These are phyloP conservation scores for Artemisia argyi DNA, from an alignment of 129 eudicot genomes.

Conservation along the genomic window DNA sequence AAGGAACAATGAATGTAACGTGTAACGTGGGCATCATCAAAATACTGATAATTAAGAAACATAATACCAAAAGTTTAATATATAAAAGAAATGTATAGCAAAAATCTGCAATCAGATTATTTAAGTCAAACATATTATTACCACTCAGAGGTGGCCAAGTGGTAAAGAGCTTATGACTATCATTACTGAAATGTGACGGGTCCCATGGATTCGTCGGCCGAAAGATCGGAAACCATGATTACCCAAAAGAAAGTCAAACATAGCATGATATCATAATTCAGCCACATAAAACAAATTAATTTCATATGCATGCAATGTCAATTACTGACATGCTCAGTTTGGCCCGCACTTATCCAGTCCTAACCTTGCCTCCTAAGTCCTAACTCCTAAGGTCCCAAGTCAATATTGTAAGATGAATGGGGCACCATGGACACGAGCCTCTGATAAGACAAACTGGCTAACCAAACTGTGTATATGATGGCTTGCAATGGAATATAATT, in stretches of 20 bases:
- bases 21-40: not conserved
- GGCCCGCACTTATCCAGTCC: not conserved
- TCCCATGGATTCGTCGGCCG: too few species aligned
- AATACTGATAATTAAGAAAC: not conserved
- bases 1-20: too few species aligned
- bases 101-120: too few species aligned
- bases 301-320: not conserved
- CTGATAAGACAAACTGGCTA: not conserved
- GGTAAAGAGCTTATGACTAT: too few species aligned
- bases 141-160: too few species aligned
- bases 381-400: not conserved
- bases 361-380: not conserved
- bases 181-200: too few species aligned
- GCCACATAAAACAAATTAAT: not conserved
- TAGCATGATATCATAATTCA: too few species aligned
- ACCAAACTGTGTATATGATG: too few species aligned
- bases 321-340: constrained; percentile 6
- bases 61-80: not conserved
- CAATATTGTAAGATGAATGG: not conserved
- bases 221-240: too few species aligned
- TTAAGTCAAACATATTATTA: too few species aligned
- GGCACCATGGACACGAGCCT: not conserved
- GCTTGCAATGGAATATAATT: too few species aligned
- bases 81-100: not conserved
- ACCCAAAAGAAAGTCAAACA: too few species aligned